Percentiles rank a stretch among this genome's conserved stretches.
Evolutionary conservation across 257 asterid genomes (phyloP).

Genomic region (Nicotiana paniculata): DNA sequence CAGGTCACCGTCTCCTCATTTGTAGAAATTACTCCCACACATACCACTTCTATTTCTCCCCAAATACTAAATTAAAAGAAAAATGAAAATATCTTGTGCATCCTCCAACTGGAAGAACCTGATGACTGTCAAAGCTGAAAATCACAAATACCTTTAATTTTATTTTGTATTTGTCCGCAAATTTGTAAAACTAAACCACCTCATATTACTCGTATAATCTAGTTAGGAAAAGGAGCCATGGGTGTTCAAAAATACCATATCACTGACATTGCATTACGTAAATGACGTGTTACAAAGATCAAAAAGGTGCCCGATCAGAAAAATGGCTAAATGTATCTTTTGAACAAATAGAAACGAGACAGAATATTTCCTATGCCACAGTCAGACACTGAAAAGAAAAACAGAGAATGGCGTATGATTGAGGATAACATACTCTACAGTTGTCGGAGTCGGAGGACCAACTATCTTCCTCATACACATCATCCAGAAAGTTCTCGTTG

Average conservation of each 20-base stretch:
- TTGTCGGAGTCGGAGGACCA: constrained; percentile 42
- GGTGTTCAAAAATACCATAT: not conserved
- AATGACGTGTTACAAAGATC: not conserved
- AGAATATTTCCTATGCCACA: not conserved
- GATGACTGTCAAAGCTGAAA: not conserved
- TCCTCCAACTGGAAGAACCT: not conserved
- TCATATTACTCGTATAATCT: not conserved
- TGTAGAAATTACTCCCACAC: not conserved
- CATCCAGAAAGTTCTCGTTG: constrained; percentile 39
- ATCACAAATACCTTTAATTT: not conserved
- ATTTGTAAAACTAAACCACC: not conserved
- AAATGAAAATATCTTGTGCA: not conserved
- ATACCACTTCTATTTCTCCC: not conserved
- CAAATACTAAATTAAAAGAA: not conserved
- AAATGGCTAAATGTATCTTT: not conserved
- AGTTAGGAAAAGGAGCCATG: not conserved
- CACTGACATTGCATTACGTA: not conserved
- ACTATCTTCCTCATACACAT: constrained; percentile 54
- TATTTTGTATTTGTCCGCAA: not conserved
- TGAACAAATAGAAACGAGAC: not conserved
- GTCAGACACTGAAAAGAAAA: not conserved
- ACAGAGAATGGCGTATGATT: not conserved
- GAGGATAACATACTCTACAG: constrained; percentile 30
- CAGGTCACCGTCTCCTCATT: not conserved
- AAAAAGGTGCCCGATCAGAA: not conserved